phyloP scores from a whole-genome alignment of 257 asterid species.

The Anisodus acutangulus region DNA sequence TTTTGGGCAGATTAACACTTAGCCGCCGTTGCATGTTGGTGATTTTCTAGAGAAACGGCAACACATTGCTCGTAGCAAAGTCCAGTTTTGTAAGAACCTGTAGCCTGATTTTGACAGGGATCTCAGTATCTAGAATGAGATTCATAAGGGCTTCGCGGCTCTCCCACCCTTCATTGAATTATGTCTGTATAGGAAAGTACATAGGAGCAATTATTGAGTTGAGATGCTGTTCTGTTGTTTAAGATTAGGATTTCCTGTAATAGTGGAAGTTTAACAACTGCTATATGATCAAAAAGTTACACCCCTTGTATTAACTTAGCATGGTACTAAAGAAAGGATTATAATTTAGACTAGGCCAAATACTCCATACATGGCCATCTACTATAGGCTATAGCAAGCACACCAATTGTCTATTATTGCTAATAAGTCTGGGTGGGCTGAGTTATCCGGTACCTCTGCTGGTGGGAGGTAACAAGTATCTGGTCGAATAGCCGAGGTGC shows the following conservation, averaged over 20 bases:
- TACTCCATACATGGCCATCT: not conserved
- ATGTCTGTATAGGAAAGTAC: conserved; percentile 24
- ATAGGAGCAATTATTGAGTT: conserved; percentile 4
- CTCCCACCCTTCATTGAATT: not conserved
- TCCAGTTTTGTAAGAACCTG: conserved; percentile 35
- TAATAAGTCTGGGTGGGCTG: not conserved
- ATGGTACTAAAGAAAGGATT: not conserved
- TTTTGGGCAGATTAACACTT: not conserved
- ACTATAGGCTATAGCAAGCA: not conserved
- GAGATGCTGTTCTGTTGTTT: conserved; percentile 16
- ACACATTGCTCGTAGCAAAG: not conserved
- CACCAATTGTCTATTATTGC: not conserved
- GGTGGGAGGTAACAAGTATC: not conserved
- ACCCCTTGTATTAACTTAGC: not conserved
- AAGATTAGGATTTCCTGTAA: conserved; percentile 18
- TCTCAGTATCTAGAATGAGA: conserved; percentile 19
- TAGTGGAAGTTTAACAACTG: not conserved
- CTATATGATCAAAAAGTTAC: not conserved
- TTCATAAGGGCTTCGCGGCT: not conserved
- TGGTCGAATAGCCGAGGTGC: not conserved
- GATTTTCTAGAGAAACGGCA: conserved; percentile 16
- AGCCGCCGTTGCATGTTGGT: not conserved
- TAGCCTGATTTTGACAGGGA: not conserved
- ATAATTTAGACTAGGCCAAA: not conserved
- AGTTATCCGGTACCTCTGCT: not conserved